Percentiles rank a stretch among this genome's conserved stretches.
Conservation (phyloP, 805 yeast species). For the Wickerhamiella slavikovae region DNA sequence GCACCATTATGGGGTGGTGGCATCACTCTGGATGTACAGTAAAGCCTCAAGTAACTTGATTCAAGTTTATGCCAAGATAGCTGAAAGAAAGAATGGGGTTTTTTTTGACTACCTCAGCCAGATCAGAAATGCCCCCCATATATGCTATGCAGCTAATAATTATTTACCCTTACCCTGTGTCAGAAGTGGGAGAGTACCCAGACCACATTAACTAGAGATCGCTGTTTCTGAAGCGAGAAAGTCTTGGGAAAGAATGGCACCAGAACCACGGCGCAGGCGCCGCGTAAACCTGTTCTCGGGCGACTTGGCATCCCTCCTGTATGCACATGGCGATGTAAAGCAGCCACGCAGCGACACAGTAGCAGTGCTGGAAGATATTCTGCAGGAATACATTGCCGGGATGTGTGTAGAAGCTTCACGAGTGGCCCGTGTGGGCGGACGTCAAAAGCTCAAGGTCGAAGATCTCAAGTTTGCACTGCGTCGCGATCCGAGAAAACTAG, state of each 20-base stretch:
- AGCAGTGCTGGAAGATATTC: slow-evolving; percentile 44
- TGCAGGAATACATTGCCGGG: slow-evolving; percentile 41
- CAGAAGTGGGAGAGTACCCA: too few relatives aligned
- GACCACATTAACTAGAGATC: too few relatives aligned
- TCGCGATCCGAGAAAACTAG: slow-evolving; percentile 43
- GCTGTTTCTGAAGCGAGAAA: too few relatives aligned
- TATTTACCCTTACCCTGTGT: too few relatives aligned
- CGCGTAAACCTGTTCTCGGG: slow-evolving; percentile 16
- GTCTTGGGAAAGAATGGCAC: too few relatives aligned
- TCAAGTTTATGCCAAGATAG: too few relatives aligned
- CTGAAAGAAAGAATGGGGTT: neutral
- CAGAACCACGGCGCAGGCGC: slow-evolving; percentile 1
- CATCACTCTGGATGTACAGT: too few relatives aligned
- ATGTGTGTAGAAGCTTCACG: slow-evolving; percentile 34
- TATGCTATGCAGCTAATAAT: too few relatives aligned
- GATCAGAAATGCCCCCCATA: too few relatives aligned
- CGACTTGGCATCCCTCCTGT: slow-evolving; percentile 36
- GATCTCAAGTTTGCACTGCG: slow-evolving; percentile 54
- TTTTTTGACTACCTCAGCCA: neutral
- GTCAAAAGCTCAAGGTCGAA: slow-evolving; percentile 48
- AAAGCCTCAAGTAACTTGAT: too few relatives aligned
- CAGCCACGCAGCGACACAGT: slow-evolving; percentile 47
- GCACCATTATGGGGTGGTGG: too few relatives aligned
- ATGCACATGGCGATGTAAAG: slow-evolving; percentile 55
- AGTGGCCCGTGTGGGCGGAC: slow-evolving; percentile 28